A percentile compares a stretch with the other conserved stretches of the same genome.
phyloP scores from a whole-genome alignment of 305 asterid genomes.

The Caryopteris hybrid region DNA sequence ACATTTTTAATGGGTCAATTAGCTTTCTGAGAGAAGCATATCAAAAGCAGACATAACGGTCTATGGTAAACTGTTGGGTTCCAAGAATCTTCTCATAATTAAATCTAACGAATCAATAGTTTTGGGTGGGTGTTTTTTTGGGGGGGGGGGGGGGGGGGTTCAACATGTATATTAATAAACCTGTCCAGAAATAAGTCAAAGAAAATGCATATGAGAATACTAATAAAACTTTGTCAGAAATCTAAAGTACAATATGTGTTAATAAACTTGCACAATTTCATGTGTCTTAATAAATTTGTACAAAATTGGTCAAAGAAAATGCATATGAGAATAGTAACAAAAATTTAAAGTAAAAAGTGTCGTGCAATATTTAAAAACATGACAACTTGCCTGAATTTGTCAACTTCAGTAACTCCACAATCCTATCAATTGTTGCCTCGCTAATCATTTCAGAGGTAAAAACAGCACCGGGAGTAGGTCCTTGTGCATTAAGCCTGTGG shows the following conservation, averaged over 20 bases:
- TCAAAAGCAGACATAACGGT: neutral
- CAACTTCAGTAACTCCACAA: constrained; percentile 80
- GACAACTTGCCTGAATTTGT: constrained; percentile 79
- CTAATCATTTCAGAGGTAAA: constrained; percentile 96
- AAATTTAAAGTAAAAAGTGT: neutral
- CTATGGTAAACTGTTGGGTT: neutral
- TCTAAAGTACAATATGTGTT: neutral
- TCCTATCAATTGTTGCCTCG: constrained; percentile 94
- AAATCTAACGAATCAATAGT: too few relatives aligned
- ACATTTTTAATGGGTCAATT: neutral
- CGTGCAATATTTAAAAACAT: neutral
- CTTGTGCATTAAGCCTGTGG: constrained; percentile 72
- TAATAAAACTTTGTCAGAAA: neutral
- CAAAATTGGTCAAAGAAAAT: constrained; percentile 11
- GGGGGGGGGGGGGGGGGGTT: neutral
- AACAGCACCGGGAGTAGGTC: constrained; percentile 88
- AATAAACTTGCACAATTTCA: too few relatives aligned
- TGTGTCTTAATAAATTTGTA: neutral
- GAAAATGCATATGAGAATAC: neutral
- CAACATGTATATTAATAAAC: neutral
- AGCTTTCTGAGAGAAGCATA: neutral
- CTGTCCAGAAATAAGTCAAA: constrained; percentile 8
- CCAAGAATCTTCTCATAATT: neutral
- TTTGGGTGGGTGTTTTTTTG: neutral
- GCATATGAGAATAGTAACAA: neutral